Percentiles rank a stretch among this genome's conserved stretches.
Evolutionary conservation across 2,329 filamentous ascomycete genomes (phyloP).

Genomic region (Apiospora pterosperma): DNA sequence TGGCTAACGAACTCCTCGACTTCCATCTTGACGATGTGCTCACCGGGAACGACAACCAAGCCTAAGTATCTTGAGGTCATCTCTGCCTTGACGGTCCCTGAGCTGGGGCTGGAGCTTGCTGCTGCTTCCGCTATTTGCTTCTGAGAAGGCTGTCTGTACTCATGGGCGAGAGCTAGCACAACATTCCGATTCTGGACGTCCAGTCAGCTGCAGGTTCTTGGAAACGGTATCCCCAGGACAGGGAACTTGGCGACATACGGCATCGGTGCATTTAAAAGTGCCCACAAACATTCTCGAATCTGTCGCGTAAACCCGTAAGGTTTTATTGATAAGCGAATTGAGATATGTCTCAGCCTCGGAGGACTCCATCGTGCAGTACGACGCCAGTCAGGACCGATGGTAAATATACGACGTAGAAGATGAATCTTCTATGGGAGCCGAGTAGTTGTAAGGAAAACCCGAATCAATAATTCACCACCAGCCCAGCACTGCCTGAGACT

Average conservation of each 20-base stretch:
- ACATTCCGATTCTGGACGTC: conserved; percentile 73
- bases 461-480: background rate
- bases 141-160: conserved; percentile 75
- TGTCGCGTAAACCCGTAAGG: conserved; percentile 72
- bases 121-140: conserved; percentile 38
- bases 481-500: background rate
- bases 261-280: conserved; percentile 91
- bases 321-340: conserved; percentile 69
- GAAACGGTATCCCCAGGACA: background rate
- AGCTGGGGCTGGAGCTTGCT: conserved; percentile 22
- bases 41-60: conserved; percentile 82
- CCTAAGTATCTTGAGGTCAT: conserved; percentile 87
- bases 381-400: background rate
- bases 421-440: background rate
- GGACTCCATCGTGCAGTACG: background rate
- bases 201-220: background rate
- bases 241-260: conserved; percentile 49
- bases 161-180: conserved; percentile 80
- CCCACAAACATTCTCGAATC: conserved; percentile 89
- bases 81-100: conserved; percentile 54
- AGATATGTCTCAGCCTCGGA: conserved; percentile 53
- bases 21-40: conserved; percentile 84
- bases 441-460: too few species aligned
- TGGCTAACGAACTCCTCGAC: conserved; percentile 71
- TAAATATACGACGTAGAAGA: too few species aligned